Evolutionary conservation across 306 rosid species (phyloP), one percentile per base, ranked within the genome.

Genomic region (Begonia peltatifolia): DNA sequence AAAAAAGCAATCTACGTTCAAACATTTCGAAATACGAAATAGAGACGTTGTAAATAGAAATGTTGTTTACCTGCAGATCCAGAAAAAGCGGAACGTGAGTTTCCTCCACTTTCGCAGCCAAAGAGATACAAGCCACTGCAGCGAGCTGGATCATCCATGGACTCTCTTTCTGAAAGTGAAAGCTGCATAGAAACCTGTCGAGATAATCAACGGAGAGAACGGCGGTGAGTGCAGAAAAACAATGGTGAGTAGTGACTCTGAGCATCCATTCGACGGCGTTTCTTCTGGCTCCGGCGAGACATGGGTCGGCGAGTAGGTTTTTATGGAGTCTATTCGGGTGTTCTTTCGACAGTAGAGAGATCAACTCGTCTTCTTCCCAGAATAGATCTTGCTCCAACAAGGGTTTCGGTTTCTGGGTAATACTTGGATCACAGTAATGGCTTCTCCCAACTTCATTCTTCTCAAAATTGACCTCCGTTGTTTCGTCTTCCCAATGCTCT

Each of bases 101-200:
- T 71, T 92, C 99, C 50, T 92, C 83, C 2, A 92, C 78, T 52
- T 92, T 92, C n/a, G 96, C 99, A 12, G 99, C 99, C 2, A 92
- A 71, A 47, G 99, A 83, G 42, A 92, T 63, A 58, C 83, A 92
- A 18, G 96, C 74, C 8, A 92, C 86, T n/a, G 99, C 81, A 20
- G 80, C 68, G 41, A 92, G 94, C 2, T 87, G 94, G 25, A 74
- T 72, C 93, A 77, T 83, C 99, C 99, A 92, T 22, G 96, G 99
- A 60, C 79, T 92, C 46, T 60, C 83, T 17, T 53, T 58, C 67
- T 75, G 83, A 51, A 64, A 64, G 2, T 52, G 76, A 53, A 71
- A 63, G 71, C 69, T 61, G 54, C 51, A 60, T 0, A 92, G 77
- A 59, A 81, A 83, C 67, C 96, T 72, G 30, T 92, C 93, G 4